These are phyloP conservation scores for Pythium brachiatum DNA, from an alignment of 352 stramenopile species.

Conservation along the genomic window DNA sequence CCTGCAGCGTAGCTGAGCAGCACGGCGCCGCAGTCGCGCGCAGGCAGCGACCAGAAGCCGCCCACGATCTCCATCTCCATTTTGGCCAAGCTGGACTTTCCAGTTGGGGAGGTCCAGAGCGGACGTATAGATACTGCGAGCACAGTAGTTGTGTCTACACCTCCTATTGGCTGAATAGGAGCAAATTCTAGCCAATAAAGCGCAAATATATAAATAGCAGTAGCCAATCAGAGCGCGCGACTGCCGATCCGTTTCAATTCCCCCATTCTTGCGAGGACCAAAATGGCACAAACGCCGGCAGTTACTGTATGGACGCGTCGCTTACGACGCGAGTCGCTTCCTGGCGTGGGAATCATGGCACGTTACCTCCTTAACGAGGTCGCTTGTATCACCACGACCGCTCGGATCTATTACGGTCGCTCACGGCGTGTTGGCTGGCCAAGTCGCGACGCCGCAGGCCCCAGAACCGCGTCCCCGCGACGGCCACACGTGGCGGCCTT, in stretches of 20 bases:
- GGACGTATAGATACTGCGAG: background rate
- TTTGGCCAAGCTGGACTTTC: background rate
- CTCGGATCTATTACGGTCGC: background rate
- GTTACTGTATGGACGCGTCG: background rate
- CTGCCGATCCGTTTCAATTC: background rate
- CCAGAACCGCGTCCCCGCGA: background rate
- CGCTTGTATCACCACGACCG: background rate
- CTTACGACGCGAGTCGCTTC: background rate
- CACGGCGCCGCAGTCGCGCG: slow-evolving; percentile 18
- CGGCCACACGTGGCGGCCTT: background rate
- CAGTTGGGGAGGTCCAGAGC: background rate
- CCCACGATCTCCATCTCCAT: background rate
- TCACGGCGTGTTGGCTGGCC: background rate
- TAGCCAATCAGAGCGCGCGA: background rate
- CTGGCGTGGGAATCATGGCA: background rate
- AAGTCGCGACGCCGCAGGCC: background rate
- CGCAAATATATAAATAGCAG: background rate
- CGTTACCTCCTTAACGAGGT: background rate
- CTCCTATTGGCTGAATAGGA: background rate
- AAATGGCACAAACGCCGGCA: background rate
- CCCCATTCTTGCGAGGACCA: background rate
- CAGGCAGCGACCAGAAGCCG: slow-evolving; percentile 22
- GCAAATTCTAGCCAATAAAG: background rate
- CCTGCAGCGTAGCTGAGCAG: slow-evolving; percentile 28
- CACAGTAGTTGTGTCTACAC: background rate